Percentiles rank a stretch among this genome's conserved stretches.
These are phyloP conservation scores for Suillus alpinus DNA, from an alignment of 768 basidiomycete species.

Conservation along the genomic window DNA sequence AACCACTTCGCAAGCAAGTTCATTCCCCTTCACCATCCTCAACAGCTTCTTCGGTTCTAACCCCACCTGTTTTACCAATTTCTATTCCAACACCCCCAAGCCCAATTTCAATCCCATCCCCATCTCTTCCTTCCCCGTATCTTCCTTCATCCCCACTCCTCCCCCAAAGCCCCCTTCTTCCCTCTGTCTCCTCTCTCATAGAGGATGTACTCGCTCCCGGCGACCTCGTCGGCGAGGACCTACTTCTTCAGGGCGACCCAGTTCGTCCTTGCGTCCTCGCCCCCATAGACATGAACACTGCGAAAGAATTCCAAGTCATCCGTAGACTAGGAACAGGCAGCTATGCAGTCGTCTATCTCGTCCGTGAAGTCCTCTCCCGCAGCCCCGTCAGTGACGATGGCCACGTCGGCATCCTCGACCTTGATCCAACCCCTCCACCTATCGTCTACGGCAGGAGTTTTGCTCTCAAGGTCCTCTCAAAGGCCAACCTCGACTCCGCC, in stretches of 20 bases:
- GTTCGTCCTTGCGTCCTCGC: conserved; percentile 52
- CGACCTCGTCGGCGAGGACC: conserved; percentile 70
- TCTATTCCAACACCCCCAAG: conserved; percentile 26
- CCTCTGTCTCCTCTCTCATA: conserved; percentile 29
- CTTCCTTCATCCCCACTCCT: conserved; percentile 26
- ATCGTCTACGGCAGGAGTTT: conserved; percentile 73
- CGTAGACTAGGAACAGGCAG: conserved; percentile 83
- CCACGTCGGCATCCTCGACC: conserved; percentile 53
- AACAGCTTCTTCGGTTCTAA: conserved; percentile 6
- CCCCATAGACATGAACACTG: conserved; percentile 36
- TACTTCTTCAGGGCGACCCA: conserved; percentile 61
- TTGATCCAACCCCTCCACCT: conserved; percentile 39
- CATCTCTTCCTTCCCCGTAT: conserved; percentile 16
- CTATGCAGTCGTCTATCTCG: conserved; percentile 93
- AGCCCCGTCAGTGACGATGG: conserved; percentile 39
- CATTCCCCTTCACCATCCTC: conserved; percentile 17
- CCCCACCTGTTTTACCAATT: conserved; percentile 14
- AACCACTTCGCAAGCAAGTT: conserved; percentile 18
- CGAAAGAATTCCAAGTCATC: conserved; percentile 78
- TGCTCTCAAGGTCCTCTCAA: conserved; percentile 96
- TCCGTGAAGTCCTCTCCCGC: conserved; percentile 61
- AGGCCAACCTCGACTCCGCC: conserved; percentile 88
- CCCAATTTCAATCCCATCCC: conserved; percentile 34
- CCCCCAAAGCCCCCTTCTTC: conserved; percentile 28
- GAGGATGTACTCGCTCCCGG: conserved; percentile 65